Conservation (phyloP, 2,329 filamentous ascomycete genomes). For the Neofusicoccum laricinum region DNA sequence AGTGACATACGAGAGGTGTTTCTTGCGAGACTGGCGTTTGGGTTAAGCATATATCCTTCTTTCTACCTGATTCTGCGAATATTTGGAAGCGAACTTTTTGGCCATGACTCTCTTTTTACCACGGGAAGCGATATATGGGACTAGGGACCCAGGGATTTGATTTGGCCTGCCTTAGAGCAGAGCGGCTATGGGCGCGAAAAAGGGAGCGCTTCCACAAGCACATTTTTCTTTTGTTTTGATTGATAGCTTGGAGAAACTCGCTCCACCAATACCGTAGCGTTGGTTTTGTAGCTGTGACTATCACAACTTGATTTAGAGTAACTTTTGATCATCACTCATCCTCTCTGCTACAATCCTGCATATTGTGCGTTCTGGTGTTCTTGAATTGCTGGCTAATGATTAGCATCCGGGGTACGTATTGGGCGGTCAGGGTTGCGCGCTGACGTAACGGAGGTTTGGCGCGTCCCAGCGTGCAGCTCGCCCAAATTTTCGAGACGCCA, state of each 20-base stretch:
- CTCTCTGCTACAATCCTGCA: too few relatives aligned
- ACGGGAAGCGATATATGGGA: constrained; percentile 8
- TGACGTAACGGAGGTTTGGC: constrained; percentile 6
- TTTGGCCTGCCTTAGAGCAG: constrained; percentile 7
- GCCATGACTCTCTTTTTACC: constrained; percentile 14
- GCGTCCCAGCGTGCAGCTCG: background rate
- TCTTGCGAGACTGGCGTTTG: background rate
- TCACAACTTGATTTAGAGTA: constrained; percentile 3
- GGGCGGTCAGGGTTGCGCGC: background rate
- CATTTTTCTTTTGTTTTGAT: constrained; percentile 2
- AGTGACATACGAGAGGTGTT: background rate
- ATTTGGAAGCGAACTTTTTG: constrained; percentile 12
- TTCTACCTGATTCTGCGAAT: constrained; percentile 9
- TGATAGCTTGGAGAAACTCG: background rate
- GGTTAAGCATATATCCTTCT: background rate
- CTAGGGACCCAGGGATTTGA: background rate
- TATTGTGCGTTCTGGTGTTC: too few relatives aligned
- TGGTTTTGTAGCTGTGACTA: background rate
- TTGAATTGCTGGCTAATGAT: too few relatives aligned
- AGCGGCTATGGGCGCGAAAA: background rate
- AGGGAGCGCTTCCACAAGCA: constrained; percentile 12
- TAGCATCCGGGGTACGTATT: too few relatives aligned
- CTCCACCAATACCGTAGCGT: background rate
- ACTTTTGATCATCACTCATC: background rate
- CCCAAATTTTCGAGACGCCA: constrained; percentile 1